Evolutionary conservation across 139 green algal genomes (phyloP).

Genomic region (Chlamydomonas applanata): DNA sequence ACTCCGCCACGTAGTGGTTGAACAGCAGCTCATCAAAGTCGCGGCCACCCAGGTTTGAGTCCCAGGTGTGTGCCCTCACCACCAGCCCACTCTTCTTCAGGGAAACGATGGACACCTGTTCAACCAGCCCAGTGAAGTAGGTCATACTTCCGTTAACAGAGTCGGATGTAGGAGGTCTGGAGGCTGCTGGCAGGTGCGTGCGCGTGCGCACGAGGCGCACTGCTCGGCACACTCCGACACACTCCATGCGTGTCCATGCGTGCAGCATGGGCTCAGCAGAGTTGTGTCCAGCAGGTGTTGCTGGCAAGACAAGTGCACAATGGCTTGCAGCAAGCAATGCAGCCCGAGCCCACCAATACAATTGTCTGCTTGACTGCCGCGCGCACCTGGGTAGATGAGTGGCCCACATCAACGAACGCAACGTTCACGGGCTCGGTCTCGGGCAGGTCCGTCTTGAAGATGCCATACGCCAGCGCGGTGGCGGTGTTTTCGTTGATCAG

Average conservation of each 20-base stretch:
- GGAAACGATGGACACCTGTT: conserved; percentile 86
- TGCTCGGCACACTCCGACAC: background rate
- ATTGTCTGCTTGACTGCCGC: too few relatives aligned
- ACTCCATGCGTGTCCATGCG: background rate
- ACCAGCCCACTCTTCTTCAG: conserved; percentile 88
- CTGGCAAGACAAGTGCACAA: too few relatives aligned
- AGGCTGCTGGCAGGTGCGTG: too few relatives aligned
- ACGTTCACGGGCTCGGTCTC: conserved; percentile 86
- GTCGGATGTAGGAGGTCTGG: too few relatives aligned
- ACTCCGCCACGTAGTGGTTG: conserved; percentile 88
- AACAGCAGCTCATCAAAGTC: conserved; percentile 71
- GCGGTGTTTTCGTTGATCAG: conserved; percentile 96
- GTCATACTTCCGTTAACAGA: too few relatives aligned
- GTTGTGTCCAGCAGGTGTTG: too few relatives aligned
- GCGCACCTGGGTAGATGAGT: conserved; percentile 83
- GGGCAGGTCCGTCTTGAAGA: conserved; percentile 98
- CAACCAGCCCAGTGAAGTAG: background rate
- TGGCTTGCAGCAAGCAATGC: too few relatives aligned
- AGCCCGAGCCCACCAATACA: too few relatives aligned
- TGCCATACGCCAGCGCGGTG: conserved; percentile 94
- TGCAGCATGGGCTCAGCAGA: background rate
- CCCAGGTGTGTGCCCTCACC: conserved; percentile 88
- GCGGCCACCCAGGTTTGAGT: conserved; percentile 81
- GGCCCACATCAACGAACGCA: conserved; percentile 93
- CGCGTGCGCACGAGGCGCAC: background rate